These are phyloP conservation scores for Mortierella sp. DNA, from an alignment of 371 early-diverging fungal genomes.

Conservation along the genomic window DNA sequence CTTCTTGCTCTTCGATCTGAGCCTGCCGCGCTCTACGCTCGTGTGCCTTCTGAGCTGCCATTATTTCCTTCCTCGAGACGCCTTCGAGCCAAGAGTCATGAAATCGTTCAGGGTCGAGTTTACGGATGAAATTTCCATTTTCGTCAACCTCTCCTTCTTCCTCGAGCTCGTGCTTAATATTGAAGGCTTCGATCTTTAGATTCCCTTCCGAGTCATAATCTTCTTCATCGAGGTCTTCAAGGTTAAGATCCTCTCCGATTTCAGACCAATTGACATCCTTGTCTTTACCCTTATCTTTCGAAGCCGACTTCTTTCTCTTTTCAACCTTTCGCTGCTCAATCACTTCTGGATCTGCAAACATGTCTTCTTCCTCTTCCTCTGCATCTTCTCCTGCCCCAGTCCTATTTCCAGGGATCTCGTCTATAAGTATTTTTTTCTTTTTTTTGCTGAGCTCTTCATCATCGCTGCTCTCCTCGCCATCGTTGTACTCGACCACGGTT, in stretches of 20 bases:
- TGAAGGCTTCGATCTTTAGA: conserved; percentile 83
- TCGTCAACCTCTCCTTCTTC: conserved; percentile 91
- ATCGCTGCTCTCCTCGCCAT: conserved; percentile 48
- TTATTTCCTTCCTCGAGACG: conserved; percentile 81
- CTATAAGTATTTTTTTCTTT: conserved; percentile 37
- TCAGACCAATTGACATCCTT: conserved; percentile 26
- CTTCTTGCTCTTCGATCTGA: conserved; percentile 65
- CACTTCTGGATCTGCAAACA: conserved; percentile 62
- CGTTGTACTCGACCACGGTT: conserved; percentile 46
- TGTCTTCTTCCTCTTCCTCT: conserved; percentile 62
- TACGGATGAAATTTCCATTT: conserved; percentile 84
- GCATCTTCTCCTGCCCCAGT: conserved; percentile 53
- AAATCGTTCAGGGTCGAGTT: conserved; percentile 84
- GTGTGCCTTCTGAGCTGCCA: conserved; percentile 78
- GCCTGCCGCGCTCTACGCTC: conserved; percentile 67
- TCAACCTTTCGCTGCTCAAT: conserved; percentile 35
- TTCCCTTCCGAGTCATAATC: conserved; percentile 56
- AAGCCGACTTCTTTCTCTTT: conserved; percentile 18
- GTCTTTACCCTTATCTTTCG: conserved; percentile 34
- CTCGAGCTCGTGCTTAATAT: conserved; percentile 90
- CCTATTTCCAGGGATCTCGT: conserved; percentile 57
- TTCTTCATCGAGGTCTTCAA: conserved; percentile 46
- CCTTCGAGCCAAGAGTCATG: conserved; percentile 94
- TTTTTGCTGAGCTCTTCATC: conserved; percentile 35
- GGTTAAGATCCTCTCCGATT: conserved; percentile 27